Evolutionary conservation across 352 stramenopile genomes (phyloP).

Genomic region (Globisporangium emineosum): DNA sequence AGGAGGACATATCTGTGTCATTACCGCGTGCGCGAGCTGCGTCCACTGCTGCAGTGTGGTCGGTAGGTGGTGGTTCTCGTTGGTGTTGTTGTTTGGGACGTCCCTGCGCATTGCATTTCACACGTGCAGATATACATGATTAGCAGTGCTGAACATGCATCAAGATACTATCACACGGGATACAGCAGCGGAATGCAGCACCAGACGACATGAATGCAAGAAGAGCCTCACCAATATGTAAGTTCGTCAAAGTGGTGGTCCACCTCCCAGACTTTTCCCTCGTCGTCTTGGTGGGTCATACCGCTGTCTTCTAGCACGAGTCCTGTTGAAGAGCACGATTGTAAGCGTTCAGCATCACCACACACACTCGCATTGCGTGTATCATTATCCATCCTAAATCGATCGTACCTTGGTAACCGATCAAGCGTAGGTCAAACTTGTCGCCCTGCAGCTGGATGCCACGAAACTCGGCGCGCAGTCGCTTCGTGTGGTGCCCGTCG

Average conservation of each 20-base stretch:
- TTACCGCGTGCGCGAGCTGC: slow-evolving; percentile 54
- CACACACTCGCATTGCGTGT: neutral
- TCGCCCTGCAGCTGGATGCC: slow-evolving; percentile 63
- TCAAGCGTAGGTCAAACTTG: slow-evolving; percentile 31
- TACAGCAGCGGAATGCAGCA: neutral
- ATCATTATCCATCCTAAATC: neutral
- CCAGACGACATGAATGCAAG: no score
- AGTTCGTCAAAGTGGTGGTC: slow-evolving; percentile 74
- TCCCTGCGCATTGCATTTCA: slow-evolving; percentile 31
- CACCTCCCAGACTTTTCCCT: slow-evolving; percentile 74
- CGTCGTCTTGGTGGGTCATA: slow-evolving; percentile 50
- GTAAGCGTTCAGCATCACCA: neutral
- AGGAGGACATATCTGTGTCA: neutral
- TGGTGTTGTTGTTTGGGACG: slow-evolving; percentile 50
- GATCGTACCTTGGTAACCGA: slow-evolving; percentile 51
- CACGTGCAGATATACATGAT: neutral
- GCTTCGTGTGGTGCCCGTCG: slow-evolving; percentile 18
- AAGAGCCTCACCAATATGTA: slow-evolving; percentile 50
- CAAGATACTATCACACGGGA: no score
- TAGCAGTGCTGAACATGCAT: neutral
- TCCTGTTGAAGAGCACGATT: slow-evolving; percentile 22
- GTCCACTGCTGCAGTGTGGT: slow-evolving; percentile 53
- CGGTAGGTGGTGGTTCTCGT: slow-evolving; percentile 45
- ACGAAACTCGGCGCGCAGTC: slow-evolving; percentile 54
- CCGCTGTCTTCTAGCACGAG: slow-evolving; percentile 63